Evolutionary conservation across 2,329 filamentous ascomycete genomes (phyloP).

Genomic region (Penicillium crustosum): DNA sequence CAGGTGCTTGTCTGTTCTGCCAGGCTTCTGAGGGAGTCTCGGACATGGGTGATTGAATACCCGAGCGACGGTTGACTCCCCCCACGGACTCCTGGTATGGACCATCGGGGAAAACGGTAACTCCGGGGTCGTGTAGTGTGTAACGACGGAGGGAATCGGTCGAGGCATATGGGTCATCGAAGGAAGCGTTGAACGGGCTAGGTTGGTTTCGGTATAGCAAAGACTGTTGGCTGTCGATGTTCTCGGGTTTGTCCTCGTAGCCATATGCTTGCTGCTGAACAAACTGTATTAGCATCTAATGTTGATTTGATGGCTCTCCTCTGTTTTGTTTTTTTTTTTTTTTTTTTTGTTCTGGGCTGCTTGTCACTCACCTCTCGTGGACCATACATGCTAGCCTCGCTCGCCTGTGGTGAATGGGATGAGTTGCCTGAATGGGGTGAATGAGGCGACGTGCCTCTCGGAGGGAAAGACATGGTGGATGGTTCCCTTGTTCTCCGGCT

Average conservation of each 20-base stretch:
- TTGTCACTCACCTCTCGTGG: constrained; percentile 17
- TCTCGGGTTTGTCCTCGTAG: constrained; percentile 25
- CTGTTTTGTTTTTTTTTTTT: neutral
- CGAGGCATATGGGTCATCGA: constrained; percentile 49
- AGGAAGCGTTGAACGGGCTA: constrained; percentile 47
- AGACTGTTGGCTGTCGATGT: constrained; percentile 27
- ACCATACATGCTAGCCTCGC: constrained; percentile 19
- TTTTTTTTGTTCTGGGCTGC: neutral
- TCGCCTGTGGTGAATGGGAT: constrained; percentile 21
- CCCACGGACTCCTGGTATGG: constrained; percentile 60
- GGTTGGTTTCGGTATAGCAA: constrained; percentile 38
- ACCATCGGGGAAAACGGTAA: constrained; percentile 54
- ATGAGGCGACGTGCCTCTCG: constrained; percentile 21
- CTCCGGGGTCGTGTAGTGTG: constrained; percentile 50
- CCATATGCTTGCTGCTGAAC: constrained; percentile 14
- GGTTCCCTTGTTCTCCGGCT: constrained; percentile 3
- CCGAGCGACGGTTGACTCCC: constrained; percentile 46
- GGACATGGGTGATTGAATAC: constrained; percentile 56
- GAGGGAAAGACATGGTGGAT: constrained; percentile 21
- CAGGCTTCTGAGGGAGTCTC: constrained; percentile 69
- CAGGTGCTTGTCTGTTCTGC: constrained; percentile 73
- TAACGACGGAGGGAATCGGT: constrained; percentile 34
- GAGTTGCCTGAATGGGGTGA: constrained; percentile 19
- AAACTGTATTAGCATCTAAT: neutral
- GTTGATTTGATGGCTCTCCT: neutral